These are phyloP conservation scores for Aureobasidium sp. DNA, from an alignment of 2,329 filamentous ascomycete species.

Conservation along the genomic window DNA sequence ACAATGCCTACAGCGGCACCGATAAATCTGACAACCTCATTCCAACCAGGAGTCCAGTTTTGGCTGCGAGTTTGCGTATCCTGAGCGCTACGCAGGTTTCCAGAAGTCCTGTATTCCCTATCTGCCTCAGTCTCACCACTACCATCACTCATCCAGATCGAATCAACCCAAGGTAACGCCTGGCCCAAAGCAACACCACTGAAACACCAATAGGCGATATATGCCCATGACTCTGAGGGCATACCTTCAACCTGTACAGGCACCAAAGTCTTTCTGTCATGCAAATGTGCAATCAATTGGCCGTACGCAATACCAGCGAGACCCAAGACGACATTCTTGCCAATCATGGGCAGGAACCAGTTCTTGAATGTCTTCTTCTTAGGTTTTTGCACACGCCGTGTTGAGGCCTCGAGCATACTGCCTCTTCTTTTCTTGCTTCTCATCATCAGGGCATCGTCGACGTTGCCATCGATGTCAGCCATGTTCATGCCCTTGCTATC, in stretches of 20 bases:
- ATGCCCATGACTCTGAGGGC: slow-evolving; percentile 53
- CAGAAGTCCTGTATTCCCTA: slow-evolving; percentile 18
- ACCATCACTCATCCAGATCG: slow-evolving; percentile 52
- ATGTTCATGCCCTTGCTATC: slow-evolving; percentile 18
- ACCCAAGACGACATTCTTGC: slow-evolving; percentile 54
- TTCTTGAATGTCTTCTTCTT: slow-evolving; percentile 22
- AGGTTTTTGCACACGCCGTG: slow-evolving; percentile 4
- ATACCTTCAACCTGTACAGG: slow-evolving; percentile 55
- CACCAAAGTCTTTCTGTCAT: slow-evolving; percentile 58
- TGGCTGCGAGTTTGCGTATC: slow-evolving; percentile 18
- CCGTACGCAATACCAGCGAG: slow-evolving; percentile 77
- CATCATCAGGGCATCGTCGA: slow-evolving; percentile 8
- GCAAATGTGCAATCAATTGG: slow-evolving; percentile 69
- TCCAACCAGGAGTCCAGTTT: slow-evolving; percentile 58
- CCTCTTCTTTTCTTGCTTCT: slow-evolving; percentile 13
- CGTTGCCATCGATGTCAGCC: slow-evolving; percentile 12
- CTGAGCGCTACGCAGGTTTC: not conserved
- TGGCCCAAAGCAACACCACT: slow-evolving; percentile 72
- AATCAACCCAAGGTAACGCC: slow-evolving; percentile 77
- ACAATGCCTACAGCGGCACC: slow-evolving; percentile 67
- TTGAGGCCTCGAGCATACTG: slow-evolving; percentile 16
- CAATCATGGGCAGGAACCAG: slow-evolving; percentile 38
- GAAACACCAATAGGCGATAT: slow-evolving; percentile 74
- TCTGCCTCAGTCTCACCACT: slow-evolving; percentile 33
- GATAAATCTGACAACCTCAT: slow-evolving; percentile 60